Base-by-base conservation (phyloP, 768 basidiomycete species). In the Pulveroboletus sp. region DNA sequence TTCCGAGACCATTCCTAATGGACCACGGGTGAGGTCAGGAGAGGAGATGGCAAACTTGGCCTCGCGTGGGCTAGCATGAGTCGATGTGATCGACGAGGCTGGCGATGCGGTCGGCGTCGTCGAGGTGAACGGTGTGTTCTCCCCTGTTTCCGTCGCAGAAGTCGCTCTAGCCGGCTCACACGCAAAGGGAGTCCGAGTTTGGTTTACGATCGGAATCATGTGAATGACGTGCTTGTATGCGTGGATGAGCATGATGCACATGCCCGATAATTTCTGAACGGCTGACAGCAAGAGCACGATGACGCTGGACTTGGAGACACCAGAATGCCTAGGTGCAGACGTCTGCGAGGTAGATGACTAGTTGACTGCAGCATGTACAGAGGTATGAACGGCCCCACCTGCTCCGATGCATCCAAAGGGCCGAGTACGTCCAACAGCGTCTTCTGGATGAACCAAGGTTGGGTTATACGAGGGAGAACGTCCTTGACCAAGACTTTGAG, bases 361-460 rank as follows among this genome's bases (percentile, higher is more conserved):
- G 46, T 58, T n/a, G 52, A 43, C 9, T 20, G 9, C 35, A 40
- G 22, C 3, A 9, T 38, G 29, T 31, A 9, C 20, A 8, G 31
- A 6, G 38, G 23, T 4, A 27, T 29, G 14, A 27, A 31, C 27
- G 20, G 17, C 6, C 54, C 27, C 23, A 64, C 69, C 58, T 63
- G 54, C 38, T 60, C 54, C 13, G 52, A 43, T 19, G 16, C 50
- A 22, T 66, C 68, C 2, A 69, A 62, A 22, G 75, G 71, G 7
- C 81, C 86, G 11, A 95, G 69, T 4, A 85, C 65, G 58, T 83
- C 82, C 30, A 94, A 72, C 11, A 87, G 72, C 4, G 77, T 61
- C 59, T 75, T 82, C 50, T 92, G 83, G 39, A 95, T 78, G 65
- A 96, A 97, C 93, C 94, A 97, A 0, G 89, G 87, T 63, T 96